Evolutionary conservation across 2,329 filamentous ascomycete species (phyloP).

Genomic region (Scopulariopsis brevicaulis): DNA sequence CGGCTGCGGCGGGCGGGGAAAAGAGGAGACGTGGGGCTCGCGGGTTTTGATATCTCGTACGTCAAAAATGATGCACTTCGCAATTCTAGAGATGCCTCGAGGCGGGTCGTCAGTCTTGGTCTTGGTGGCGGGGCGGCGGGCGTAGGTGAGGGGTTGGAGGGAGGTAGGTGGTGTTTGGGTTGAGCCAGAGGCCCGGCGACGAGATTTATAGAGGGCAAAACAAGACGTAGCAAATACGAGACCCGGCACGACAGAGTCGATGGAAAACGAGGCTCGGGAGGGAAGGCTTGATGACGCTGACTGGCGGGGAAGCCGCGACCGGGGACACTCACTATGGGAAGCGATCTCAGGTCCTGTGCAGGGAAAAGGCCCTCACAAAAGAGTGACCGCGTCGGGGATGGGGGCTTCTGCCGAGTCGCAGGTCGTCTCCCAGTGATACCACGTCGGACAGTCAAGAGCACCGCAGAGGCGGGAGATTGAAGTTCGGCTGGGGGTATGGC

Average conservation of each 20-base stretch:
- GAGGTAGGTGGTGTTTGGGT: neutral
- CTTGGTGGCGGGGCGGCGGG: neutral
- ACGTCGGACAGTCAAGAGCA: neutral
- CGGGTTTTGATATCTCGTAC: conserved; percentile 12
- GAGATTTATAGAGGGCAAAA: conserved; percentile 1
- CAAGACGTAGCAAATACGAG: neutral
- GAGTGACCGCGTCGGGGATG: neutral
- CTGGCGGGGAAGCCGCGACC: neutral
- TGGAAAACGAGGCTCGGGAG: conserved; percentile 7
- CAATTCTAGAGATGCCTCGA: conserved; percentile 10
- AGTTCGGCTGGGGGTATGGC: neutral
- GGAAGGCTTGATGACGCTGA: conserved; percentile 10
- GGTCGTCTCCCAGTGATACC: neutral
- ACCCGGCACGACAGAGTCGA: neutral
- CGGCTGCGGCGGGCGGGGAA: conserved; percentile 6
- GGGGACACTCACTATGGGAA: conserved; percentile 3
- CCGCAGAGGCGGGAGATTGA: neutral
- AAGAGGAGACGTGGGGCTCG: conserved; percentile 15
- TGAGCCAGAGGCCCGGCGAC: neutral
- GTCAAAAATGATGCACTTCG: conserved; percentile 21
- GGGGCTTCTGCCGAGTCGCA: neutral
- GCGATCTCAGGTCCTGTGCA: conserved; percentile 3
- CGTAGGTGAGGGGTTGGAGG: conserved; percentile 1
- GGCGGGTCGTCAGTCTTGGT: neutral
- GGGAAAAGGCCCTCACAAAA: neutral